These are phyloP conservation scores for Oryza glaberrima DNA, from an alignment of 176 grass and related monocot genomes.

Conservation along the genomic window DNA sequence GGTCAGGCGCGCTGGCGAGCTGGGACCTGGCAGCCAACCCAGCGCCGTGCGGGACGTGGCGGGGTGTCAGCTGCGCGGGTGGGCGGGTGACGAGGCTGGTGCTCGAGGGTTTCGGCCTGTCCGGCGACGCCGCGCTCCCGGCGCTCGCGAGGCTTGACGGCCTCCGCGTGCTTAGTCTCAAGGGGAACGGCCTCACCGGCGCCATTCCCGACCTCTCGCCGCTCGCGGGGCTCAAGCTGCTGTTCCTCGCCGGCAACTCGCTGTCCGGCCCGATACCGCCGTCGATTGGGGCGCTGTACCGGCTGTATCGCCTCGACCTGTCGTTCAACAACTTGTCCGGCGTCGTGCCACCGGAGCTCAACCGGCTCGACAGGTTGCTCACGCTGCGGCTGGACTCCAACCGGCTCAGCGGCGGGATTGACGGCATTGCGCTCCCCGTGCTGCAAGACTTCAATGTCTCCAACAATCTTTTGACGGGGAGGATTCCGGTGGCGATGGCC, in stretches of 20 bases:
- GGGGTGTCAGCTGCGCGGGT: constrained; percentile 62
- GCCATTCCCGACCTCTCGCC: constrained; percentile 75
- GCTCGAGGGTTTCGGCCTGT: constrained; percentile 65
- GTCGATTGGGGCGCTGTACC: constrained; percentile 52
- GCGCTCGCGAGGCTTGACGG: constrained; percentile 56
- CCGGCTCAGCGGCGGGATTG: constrained; percentile 55
- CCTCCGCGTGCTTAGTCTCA: constrained; percentile 90
- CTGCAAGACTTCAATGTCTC: constrained; percentile 84
- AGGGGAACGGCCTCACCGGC: constrained; percentile 65
- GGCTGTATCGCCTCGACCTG: constrained; percentile 83
- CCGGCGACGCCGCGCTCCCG: constrained; percentile 52
- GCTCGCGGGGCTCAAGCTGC: constrained; percentile 70
- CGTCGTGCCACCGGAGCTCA: constrained; percentile 55
- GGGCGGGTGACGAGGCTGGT: constrained; percentile 84
- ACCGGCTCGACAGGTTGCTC: constrained; percentile 59
- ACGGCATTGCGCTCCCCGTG: constrained; percentile 54
- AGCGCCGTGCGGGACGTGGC: constrained; percentile 72
- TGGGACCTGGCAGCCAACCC: constrained; percentile 64
- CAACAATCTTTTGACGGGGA: constrained; percentile 63
- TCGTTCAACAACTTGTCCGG: constrained; percentile 78
- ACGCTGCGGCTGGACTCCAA: constrained; percentile 86
- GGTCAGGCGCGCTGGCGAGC: constrained; percentile 40
- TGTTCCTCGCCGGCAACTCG: constrained; percentile 75
- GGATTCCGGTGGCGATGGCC: constrained; percentile 56
- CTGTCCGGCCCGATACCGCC: constrained; percentile 66